Conservation (phyloP, 208 protist genomes). For the Leishmania amazonensis region DNA sequence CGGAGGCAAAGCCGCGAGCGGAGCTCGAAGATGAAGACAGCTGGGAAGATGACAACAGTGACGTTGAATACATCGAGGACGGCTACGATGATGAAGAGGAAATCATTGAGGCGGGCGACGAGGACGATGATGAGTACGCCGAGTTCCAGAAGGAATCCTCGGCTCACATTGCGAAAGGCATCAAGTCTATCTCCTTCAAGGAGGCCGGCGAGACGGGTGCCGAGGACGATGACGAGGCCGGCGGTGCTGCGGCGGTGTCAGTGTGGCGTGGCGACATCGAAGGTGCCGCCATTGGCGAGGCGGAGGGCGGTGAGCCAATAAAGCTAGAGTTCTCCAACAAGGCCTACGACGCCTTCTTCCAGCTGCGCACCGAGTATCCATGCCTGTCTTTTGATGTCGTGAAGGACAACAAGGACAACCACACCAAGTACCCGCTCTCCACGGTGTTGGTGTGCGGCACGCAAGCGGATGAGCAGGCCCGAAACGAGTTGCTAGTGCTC, state of each 20-base stretch:
- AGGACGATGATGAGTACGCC: constrained; percentile 79
- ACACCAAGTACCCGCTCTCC: constrained; percentile 92
- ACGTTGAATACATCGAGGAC: constrained; percentile 37
- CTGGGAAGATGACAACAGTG: constrained; percentile 39
- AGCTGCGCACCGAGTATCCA: constrained; percentile 89
- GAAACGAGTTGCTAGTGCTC: constrained; percentile 96
- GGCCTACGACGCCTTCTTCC: constrained; percentile 91
- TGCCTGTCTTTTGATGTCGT: constrained; percentile 89
- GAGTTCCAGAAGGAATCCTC: constrained; percentile 73
- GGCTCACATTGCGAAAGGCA: constrained; percentile 32
- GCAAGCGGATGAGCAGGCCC: constrained; percentile 87
- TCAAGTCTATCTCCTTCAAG: constrained; percentile 60
- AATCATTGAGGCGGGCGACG: constrained; percentile 57
- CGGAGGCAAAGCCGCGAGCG: constrained; percentile 8
- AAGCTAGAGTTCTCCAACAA: constrained; percentile 85
- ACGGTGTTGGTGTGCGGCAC: constrained; percentile 95
- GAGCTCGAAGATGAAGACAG: constrained; percentile 39
- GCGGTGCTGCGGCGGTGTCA: constrained; percentile 24
- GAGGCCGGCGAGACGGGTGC: constrained; percentile 25
- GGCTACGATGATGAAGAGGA: constrained; percentile 51
- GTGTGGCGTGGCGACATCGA: constrained; percentile 37
- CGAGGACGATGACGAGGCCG: constrained; percentile 40
- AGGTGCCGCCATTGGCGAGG: constrained; percentile 26
- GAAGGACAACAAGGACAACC: constrained; percentile 60
- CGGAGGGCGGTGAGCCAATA: constrained; percentile 16